These are phyloP conservation scores for Spathaspora girioi DNA, from an alignment of 805 yeast genomes.

Conservation along the genomic window DNA sequence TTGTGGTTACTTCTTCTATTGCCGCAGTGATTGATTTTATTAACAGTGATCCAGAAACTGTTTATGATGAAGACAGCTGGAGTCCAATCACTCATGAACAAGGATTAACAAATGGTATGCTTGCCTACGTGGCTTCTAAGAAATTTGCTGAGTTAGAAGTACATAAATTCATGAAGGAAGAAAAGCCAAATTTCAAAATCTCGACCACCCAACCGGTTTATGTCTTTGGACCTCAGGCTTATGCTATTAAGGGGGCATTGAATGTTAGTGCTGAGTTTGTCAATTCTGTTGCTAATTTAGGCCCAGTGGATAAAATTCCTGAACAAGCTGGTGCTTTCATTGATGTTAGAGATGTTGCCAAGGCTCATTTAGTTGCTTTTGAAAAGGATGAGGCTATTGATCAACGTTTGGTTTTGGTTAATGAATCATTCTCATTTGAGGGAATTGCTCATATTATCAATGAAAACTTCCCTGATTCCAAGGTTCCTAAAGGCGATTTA, in stretches of 20 bases:
- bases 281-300: slow-evolving; percentile 30
- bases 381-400: slow-evolving; percentile 21
- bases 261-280: slow-evolving; percentile 36
- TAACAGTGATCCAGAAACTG: slow-evolving; percentile 8
- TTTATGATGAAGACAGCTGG: slow-evolving; percentile 40
- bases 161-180: slow-evolving; percentile 44
- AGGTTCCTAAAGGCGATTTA: slow-evolving; percentile 37
- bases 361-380: slow-evolving; percentile 36
- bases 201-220: slow-evolving; percentile 15
- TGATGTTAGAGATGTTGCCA: slow-evolving; percentile 46
- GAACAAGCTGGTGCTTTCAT: slow-evolving; percentile 18
- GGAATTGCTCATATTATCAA: slow-evolving; percentile 26
- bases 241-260: slow-evolving; percentile 19
- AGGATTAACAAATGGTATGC: slow-evolving; percentile 30
- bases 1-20: slow-evolving; percentile 46
- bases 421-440: slow-evolving; percentile 20
- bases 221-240: slow-evolving; percentile 23
- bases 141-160: slow-evolving; percentile 57
- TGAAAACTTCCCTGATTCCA: slow-evolving; percentile 40
- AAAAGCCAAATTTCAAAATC: slow-evolving; percentile 9
- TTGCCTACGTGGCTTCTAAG: slow-evolving; percentile 57
- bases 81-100: slow-evolving; percentile 50
- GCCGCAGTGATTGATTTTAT: slow-evolving; percentile 38
- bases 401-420: slow-evolving; percentile 19
- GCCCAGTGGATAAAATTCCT: slow-evolving; percentile 22